phyloP scores from a whole-genome alignment of 1,284 basidiomycete species.

The Bjerkandera adusta region DNA sequence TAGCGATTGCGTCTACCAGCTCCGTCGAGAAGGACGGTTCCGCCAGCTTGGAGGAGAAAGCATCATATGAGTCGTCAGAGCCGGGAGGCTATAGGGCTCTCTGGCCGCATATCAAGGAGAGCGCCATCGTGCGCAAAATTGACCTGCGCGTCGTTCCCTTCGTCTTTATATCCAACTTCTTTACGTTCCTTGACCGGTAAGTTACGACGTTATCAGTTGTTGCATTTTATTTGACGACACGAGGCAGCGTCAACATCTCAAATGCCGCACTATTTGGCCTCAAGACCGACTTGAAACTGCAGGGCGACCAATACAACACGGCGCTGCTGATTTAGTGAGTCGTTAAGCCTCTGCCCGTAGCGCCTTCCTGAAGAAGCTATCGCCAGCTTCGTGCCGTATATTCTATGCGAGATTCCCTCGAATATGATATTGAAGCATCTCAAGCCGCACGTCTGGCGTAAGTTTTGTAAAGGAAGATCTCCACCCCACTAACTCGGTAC shows the following conservation, averaged over 20 bases:
- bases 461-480: slow-evolving; percentile 7
- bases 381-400: slow-evolving; percentile 19
- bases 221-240: not conserved
- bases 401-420: slow-evolving; percentile 20
- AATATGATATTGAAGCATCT: slow-evolving; percentile 20
- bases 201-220: not conserved
- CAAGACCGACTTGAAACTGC: slow-evolving; percentile 16
- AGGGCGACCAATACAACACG: slow-evolving; percentile 17
- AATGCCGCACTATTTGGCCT: slow-evolving; percentile 21
- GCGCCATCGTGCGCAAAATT: slow-evolving; percentile 20
- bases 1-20: too few species aligned
- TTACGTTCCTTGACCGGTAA: slow-evolving; percentile 23
- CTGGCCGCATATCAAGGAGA: slow-evolving; percentile 14
- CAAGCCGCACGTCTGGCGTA: slow-evolving; percentile 19
- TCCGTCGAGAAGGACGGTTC: slow-evolving; percentile 2
- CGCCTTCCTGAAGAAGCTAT: too few species aligned
- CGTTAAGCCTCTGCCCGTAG: not conserved
- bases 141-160: slow-evolving; percentile 18
- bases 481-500: not conserved
- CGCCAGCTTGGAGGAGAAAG: not conserved
- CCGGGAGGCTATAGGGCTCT: slow-evolving; percentile 6
- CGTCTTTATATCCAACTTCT: slow-evolving; percentile 17
- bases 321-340: slow-evolving; percentile 20
- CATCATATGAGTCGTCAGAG: too few species aligned
- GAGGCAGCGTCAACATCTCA: slow-evolving; percentile 19